Evolutionary conservation across 2,329 filamentous ascomycete species (phyloP).

Genomic region (Ciborinia camelliae): DNA sequence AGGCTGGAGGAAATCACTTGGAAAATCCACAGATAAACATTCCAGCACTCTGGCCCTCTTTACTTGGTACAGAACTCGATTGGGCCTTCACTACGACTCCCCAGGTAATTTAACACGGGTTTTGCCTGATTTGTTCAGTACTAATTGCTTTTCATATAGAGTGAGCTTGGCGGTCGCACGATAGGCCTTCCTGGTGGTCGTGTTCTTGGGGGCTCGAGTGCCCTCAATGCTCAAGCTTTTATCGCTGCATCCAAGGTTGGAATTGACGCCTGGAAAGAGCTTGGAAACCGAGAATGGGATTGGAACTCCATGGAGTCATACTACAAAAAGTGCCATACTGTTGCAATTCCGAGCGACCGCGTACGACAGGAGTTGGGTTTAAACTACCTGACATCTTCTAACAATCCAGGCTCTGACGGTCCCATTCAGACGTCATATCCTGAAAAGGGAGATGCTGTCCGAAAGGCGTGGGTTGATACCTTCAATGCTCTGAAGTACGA

Average conservation of each 20-base stretch:
- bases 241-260: slow-evolving; percentile 25
- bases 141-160: slow-evolving; percentile 11
- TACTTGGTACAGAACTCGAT: slow-evolving; percentile 39
- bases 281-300: slow-evolving; percentile 44
- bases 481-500: neutral
- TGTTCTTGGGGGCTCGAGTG: slow-evolving; percentile 40
- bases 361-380: slow-evolving; percentile 1
- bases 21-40: slow-evolving; percentile 40
- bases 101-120: slow-evolving; percentile 35
- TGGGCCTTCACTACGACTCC: slow-evolving; percentile 42
- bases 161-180: slow-evolving; percentile 21
- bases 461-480: slow-evolving; percentile 5
- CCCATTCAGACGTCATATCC: slow-evolving; percentile 11
- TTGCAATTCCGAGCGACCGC: neutral
- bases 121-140: neutral
- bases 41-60: slow-evolving; percentile 24
- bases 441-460: neutral
- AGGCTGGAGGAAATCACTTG: slow-evolving; percentile 40
- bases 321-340: slow-evolving; percentile 39
- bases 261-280: slow-evolving; percentile 41
- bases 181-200: slow-evolving; percentile 33
- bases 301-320: slow-evolving; percentile 39
- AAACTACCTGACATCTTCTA: neutral
- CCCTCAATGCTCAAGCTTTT: slow-evolving; percentile 35
- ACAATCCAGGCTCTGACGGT: neutral